Evolutionary conservation across 129 eudicot species (phyloP).

Genomic region (Pseudognaphalium luteoalbum): DNA sequence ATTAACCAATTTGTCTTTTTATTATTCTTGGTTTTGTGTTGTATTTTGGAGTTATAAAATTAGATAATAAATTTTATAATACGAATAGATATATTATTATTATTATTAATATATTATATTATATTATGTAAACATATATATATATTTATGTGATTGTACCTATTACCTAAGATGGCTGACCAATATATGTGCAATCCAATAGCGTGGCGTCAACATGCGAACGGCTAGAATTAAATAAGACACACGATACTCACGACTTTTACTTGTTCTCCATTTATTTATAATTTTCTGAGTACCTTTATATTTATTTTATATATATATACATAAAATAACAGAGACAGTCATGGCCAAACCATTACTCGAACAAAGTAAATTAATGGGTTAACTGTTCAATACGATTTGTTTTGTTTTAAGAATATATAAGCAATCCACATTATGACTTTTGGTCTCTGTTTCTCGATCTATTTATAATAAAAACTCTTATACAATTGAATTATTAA

Average conservation of each 20-base stretch:
- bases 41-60: neutral
- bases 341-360: neutral
- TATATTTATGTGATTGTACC: neutral
- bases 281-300: too few relatives aligned
- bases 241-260: neutral
- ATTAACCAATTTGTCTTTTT: neutral
- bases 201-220: neutral
- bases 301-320: too few relatives aligned
- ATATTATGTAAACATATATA: too few relatives aligned
- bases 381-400: neutral
- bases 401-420: neutral
- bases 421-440: neutral
- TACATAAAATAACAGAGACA: neutral
- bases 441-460: neutral
- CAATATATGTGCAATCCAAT: neutral
- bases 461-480: too few relatives aligned
- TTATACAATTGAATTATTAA: too few relatives aligned
- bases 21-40: neutral
- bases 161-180: slow-evolving; percentile 4
- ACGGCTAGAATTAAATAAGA: neutral
- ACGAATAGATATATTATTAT: neutral
- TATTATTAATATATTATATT: neutral
- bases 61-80: neutral
- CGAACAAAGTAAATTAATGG: neutral
- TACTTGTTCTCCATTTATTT: neutral